These are phyloP conservation scores for Phytopythium mirpurense DNA, from an alignment of 352 stramenopile genomes.

Conservation along the genomic window DNA sequence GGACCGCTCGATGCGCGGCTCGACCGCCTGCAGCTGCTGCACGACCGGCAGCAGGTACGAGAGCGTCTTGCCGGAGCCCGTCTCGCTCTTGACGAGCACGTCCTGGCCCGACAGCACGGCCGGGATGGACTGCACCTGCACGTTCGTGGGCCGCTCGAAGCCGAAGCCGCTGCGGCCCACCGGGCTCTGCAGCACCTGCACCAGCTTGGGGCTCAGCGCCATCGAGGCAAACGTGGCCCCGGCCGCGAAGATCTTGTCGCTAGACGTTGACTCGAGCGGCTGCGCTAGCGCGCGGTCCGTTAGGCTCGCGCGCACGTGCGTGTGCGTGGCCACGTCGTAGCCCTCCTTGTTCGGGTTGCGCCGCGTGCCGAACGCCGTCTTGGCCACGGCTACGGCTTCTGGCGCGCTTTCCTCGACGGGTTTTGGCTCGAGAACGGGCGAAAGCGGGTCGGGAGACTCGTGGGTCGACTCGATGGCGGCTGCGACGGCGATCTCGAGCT, in stretches of 20 bases:
- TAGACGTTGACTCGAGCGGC: conserved; percentile 63
- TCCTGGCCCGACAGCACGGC: conserved; percentile 69
- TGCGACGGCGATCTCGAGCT: conserved; percentile 5
- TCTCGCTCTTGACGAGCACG: conserved; percentile 95
- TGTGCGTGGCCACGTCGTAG: conserved; percentile 62
- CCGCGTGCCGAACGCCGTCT: conserved; percentile 57
- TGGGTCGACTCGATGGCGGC: background rate
- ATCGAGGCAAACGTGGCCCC: conserved; percentile 71
- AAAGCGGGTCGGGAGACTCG: no score
- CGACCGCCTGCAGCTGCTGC: conserved; percentile 73
- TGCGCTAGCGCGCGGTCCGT: conserved; percentile 68
- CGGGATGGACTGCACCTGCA: conserved; percentile 82
- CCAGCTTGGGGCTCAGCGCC: conserved; percentile 56
- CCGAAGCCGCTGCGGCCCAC: conserved; percentile 54
- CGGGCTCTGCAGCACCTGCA: conserved; percentile 62
- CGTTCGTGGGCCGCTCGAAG: conserved; percentile 67
- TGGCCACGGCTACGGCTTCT: no score
- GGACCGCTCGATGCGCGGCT: conserved; percentile 66
- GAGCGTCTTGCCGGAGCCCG: conserved; percentile 95
- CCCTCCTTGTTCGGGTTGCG: conserved; percentile 80
- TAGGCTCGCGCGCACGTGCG: conserved; percentile 41
- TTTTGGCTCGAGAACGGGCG: no score
- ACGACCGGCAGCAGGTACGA: conserved; percentile 95
- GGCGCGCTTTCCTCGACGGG: no score
- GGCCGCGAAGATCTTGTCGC: conserved; percentile 78